Evolutionary conservation across 805 yeast species (phyloP).

Genomic region (Candida tibetensis): DNA sequence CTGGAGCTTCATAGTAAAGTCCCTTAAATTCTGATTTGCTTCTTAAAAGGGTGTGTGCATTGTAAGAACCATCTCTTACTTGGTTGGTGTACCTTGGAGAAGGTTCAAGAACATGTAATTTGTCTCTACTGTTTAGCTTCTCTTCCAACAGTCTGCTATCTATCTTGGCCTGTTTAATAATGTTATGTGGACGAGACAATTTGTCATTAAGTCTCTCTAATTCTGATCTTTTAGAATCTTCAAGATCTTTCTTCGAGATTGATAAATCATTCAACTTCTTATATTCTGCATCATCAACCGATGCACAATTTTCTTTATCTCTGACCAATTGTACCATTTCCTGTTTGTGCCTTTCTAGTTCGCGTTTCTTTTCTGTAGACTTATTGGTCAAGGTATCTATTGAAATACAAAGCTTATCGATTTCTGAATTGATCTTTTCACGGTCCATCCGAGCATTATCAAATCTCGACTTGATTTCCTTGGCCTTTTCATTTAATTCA

Average conservation of each 20-base stretch:
- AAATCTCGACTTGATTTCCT: slow-evolving; percentile 6
- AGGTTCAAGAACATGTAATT: slow-evolving; percentile 44
- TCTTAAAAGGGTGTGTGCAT: slow-evolving; percentile 41
- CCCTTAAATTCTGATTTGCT: slow-evolving; percentile 34
- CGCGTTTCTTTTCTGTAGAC: slow-evolving; percentile 12
- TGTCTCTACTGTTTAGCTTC: slow-evolving; percentile 46
- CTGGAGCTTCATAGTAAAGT: slow-evolving; percentile 69
- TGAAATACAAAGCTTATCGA: slow-evolving; percentile 19
- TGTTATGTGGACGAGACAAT: slow-evolving; percentile 6
- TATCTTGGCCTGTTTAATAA: slow-evolving; percentile 11
- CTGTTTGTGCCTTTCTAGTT: slow-evolving; percentile 9
- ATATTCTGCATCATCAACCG: slow-evolving; percentile 28
- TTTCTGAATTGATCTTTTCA: slow-evolving; percentile 11
- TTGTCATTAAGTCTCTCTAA: slow-evolving; percentile 10
- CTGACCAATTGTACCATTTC: slow-evolving; percentile 11
- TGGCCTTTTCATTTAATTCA: slow-evolving; percentile 3
- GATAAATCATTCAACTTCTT: slow-evolving; percentile 19
- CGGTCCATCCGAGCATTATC: slow-evolving; percentile 6
- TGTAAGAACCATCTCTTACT: slow-evolving; percentile 39
- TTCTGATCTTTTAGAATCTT: slow-evolving; percentile 8
- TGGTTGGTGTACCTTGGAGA: slow-evolving; percentile 27
- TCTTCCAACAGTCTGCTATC: slow-evolving; percentile 14
- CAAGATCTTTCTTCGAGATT: slow-evolving; percentile 18
- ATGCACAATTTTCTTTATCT: slow-evolving; percentile 23
- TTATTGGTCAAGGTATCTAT: slow-evolving; percentile 7